These are phyloP conservation scores for Fraxinus baroniana DNA, from an alignment of 305 asterid species.

Conservation along the genomic window DNA sequence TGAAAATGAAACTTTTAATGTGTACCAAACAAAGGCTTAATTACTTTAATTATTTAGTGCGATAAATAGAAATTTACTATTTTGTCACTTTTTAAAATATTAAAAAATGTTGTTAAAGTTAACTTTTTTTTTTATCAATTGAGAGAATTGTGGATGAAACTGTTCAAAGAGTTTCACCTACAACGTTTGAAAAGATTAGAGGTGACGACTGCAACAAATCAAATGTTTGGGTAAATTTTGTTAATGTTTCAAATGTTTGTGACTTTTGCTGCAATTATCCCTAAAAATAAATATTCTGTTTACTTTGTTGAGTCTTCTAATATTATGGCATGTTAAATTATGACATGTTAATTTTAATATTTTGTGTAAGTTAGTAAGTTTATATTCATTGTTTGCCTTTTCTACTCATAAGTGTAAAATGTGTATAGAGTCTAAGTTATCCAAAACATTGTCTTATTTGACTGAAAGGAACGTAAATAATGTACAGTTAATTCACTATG, in stretches of 20 bases:
- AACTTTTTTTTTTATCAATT: too few relatives aligned
- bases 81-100: too few relatives aligned
- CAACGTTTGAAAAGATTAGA: too few relatives aligned
- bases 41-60: too few relatives aligned
- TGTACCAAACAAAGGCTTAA: too few relatives aligned
- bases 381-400: not conserved
- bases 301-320: not conserved
- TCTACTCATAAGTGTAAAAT: not conserved
- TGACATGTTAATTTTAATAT: not conserved
- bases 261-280: not conserved
- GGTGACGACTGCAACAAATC: not conserved
- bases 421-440: not conserved
- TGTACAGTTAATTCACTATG: not conserved
- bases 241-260: too few relatives aligned
- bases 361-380: not conserved
- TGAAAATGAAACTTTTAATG: too few relatives aligned
- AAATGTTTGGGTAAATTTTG: not conserved
- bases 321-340: not conserved
- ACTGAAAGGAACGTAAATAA: not conserved
- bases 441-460: not conserved
- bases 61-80: too few relatives aligned
- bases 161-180: too few relatives aligned
- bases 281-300: not conserved
- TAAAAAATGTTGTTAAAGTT: too few relatives aligned
- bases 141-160: too few relatives aligned